These are phyloP conservation scores for Plasmodium coatneyi DNA, from an alignment of 169 alveolate genomes.

Conservation along the genomic window DNA sequence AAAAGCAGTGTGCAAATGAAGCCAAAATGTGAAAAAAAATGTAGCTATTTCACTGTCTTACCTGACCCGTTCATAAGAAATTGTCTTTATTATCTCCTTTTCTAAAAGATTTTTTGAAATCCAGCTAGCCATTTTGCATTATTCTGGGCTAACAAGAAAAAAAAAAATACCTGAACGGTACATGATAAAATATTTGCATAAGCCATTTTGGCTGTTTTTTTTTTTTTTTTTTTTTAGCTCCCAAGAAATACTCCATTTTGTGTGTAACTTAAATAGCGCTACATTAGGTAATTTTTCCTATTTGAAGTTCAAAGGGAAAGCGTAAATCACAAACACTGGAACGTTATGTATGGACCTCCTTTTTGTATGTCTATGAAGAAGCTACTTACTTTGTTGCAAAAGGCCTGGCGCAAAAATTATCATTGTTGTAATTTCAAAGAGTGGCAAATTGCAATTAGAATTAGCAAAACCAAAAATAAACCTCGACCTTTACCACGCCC, in stretches of 20 bases:
- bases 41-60: slow-evolving; percentile 20
- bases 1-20: not conserved
- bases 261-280: slow-evolving; percentile 9
- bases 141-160: not conserved
- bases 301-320: not conserved
- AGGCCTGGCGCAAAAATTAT: not conserved
- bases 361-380: not conserved
- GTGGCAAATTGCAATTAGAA: not conserved
- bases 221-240: slow-evolving; percentile 1
- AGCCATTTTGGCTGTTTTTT: slow-evolving; percentile 1
- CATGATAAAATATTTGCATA: not conserved
- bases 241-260: not conserved
- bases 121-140: not conserved
- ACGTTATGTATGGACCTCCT: not conserved
- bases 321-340: not conserved
- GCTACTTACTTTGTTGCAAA: not conserved
- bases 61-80: slow-evolving; percentile 47
- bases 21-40: slow-evolving; percentile 19
- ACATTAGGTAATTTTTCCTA: not conserved
- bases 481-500: not conserved
- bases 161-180: slow-evolving; percentile 22
- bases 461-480: not conserved
- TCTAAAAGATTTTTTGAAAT: not conserved
- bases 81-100: slow-evolving; percentile 5
- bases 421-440: not conserved